A percentile compares a stretch with the other conserved stretches of the same genome.
phyloP scores from a whole-genome alignment of 768 basidiomycete species.

The Coprinopsis cinerea region DNA sequence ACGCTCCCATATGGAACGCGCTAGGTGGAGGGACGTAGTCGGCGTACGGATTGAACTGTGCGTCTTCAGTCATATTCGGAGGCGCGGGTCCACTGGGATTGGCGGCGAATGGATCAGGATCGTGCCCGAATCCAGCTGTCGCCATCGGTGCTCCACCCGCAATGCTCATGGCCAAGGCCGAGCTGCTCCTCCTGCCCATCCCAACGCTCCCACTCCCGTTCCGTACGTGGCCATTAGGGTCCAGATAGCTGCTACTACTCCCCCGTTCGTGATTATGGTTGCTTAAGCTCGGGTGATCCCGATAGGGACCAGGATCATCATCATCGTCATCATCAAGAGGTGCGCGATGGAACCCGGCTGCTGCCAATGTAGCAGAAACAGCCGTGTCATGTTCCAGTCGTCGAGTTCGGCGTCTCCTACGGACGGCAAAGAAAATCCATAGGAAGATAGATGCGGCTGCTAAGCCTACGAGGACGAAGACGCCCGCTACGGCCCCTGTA shows the following conservation, averaged over 20 bases:
- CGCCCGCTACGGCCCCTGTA: conserved; percentile 86
- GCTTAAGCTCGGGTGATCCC: background rate
- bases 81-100: background rate
- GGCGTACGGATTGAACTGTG: conserved; percentile 47
- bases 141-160: conserved; percentile 7
- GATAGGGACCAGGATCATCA: conserved; percentile 13
- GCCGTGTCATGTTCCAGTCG: conserved; percentile 64
- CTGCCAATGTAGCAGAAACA: conserved; percentile 67
- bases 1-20: conserved; percentile 22
- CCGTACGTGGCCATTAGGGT: background rate
- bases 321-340: conserved; percentile 67
- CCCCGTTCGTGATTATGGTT: background rate
- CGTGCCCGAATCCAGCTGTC: background rate
- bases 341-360: conserved; percentile 61
- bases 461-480: conserved; percentile 86
- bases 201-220: conserved; percentile 10
- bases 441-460: conserved; percentile 63
- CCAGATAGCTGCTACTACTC: conserved; percentile 5
- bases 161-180: conserved; percentile 16
- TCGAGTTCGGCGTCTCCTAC: conserved; percentile 54
- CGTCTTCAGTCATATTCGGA: conserved; percentile 16
- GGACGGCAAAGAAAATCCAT: conserved; percentile 66
- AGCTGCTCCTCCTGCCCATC: conserved; percentile 8
- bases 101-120: conserved; percentile 4
- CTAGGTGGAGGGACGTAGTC: conserved; percentile 42